A percentile compares a stretch with the other conserved stretches of the same genome.
These are phyloP conservation scores for Cucumis cinereus DNA, from an alignment of 306 rosid genomes.

Conservation along the genomic window DNA sequence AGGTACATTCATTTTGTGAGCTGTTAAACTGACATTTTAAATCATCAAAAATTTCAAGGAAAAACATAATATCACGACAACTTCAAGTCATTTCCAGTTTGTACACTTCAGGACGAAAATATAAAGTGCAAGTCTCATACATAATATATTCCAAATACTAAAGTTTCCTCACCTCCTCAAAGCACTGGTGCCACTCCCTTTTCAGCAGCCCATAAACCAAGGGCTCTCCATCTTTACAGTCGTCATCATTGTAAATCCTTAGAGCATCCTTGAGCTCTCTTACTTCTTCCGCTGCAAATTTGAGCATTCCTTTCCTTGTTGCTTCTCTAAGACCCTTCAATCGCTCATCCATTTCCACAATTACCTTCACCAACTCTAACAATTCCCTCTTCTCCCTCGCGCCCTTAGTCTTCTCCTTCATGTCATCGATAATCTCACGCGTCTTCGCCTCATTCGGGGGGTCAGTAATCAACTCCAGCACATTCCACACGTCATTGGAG, in stretches of 20 bases:
- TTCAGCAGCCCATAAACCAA: slow-evolving; percentile 61
- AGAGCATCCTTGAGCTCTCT: slow-evolving; percentile 50
- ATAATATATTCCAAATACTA: not conserved
- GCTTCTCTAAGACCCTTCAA: slow-evolving; percentile 49
- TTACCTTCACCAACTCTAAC: slow-evolving; percentile 41
- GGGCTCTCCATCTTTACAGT: slow-evolving; percentile 40
- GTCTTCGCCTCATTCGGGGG: slow-evolving; percentile 42
- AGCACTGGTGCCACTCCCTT: slow-evolving; percentile 72
- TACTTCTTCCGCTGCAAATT: slow-evolving; percentile 53
- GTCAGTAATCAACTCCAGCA: slow-evolving; percentile 35
- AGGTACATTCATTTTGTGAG: not conserved
- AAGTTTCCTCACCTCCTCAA: slow-evolving; percentile 57
- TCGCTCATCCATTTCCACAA: slow-evolving; percentile 33
- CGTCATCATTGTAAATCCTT: slow-evolving; percentile 22
- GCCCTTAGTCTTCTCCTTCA: slow-evolving; percentile 42
- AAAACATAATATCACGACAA: not conserved
- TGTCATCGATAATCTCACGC: slow-evolving; percentile 41
- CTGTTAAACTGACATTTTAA: not conserved
- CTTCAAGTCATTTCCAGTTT: not conserved
- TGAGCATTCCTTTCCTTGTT: slow-evolving; percentile 46
- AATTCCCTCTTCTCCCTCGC: slow-evolving; percentile 45
- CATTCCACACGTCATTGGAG: slow-evolving; percentile 32
- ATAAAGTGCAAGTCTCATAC: not conserved
- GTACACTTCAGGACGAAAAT: not conserved
- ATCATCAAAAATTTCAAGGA: not conserved